Percentiles rank a stretch among this genome's conserved stretches.
Evolutionary conservation across 345 rosid genomes (phyloP).

Genomic region (Reutealis trisperma): DNA sequence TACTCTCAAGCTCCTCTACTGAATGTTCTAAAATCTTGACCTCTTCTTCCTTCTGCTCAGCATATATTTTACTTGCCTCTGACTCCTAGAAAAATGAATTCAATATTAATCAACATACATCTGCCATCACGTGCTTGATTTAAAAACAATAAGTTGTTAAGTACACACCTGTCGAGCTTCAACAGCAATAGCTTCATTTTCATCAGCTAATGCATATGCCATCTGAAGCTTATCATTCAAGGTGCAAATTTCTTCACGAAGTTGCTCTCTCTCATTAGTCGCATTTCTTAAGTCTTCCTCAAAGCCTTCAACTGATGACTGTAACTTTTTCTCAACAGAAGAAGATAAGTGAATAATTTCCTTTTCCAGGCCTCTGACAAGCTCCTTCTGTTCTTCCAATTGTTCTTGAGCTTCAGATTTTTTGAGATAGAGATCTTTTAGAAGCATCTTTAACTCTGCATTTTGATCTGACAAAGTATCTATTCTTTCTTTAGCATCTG

Average conservation of each 20-base stretch:
- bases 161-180: conserved; percentile 76
- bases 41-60: conserved; percentile 92
- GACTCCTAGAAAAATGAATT: conserved; percentile 51
- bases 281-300: conserved; percentile 54
- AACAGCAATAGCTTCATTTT: conserved; percentile 77
- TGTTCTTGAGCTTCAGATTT: conserved; percentile 70
- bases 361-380: conserved; percentile 66
- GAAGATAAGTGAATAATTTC: conserved; percentile 68
- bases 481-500: conserved; percentile 55
- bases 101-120: neutral
- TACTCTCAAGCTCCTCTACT: conserved; percentile 84
- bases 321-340: conserved; percentile 49
- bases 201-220: conserved; percentile 76
- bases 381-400: conserved; percentile 71
- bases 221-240: conserved; percentile 64
- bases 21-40: conserved; percentile 83
- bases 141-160: conserved; percentile 4
- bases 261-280: conserved; percentile 58
- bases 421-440: conserved; percentile 62
- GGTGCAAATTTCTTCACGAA: conserved; percentile 54
- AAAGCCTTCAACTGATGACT: conserved; percentile 45
- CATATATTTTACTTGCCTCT: conserved; percentile 69
- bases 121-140: neutral
- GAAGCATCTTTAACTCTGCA: conserved; percentile 60
- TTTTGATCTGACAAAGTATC: conserved; percentile 62